Conservation (phyloP, 192 early-diverging fungal species). For the Umbelopsis sp. region DNA sequence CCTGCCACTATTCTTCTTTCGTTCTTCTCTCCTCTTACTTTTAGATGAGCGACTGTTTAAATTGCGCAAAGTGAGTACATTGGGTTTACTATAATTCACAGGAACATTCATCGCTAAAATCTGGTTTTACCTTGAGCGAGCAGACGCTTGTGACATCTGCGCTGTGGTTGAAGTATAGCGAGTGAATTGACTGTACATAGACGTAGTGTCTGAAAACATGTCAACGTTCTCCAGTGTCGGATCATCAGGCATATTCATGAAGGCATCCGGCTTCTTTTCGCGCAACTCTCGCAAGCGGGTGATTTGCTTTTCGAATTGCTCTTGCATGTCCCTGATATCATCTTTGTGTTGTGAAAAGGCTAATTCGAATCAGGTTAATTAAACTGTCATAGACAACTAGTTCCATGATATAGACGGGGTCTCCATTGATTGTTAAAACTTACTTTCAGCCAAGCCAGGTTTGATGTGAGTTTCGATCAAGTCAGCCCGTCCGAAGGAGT, state of each 20-base stretch:
- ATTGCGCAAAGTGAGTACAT: no score
- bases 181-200: slow-evolving; percentile 88
- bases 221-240: slow-evolving; percentile 86
- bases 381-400: not conserved
- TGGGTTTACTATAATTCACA: no score
- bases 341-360: slow-evolving; percentile 49
- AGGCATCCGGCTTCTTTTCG: slow-evolving; percentile 54
- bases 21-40: slow-evolving; percentile 69
- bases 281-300: slow-evolving; percentile 59
- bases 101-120: not conserved
- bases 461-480: slow-evolving; percentile 76
- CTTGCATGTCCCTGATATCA: slow-evolving; percentile 64
- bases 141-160: slow-evolving; percentile 55
- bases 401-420: slow-evolving; percentile 28
- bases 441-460: slow-evolving; percentile 63
- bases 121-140: slow-evolving; percentile 29
- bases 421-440: slow-evolving; percentile 34
- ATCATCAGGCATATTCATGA: slow-evolving; percentile 43
- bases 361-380: not conserved
- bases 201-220: slow-evolving; percentile 93
- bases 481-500: slow-evolving; percentile 62
- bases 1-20: slow-evolving; percentile 84
- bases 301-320: slow-evolving; percentile 66
- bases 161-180: slow-evolving; percentile 71
- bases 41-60: slow-evolving; percentile 55